phyloP scores from a whole-genome alignment of 768 basidiomycete species.

The Phanerochaete sordida region DNA sequence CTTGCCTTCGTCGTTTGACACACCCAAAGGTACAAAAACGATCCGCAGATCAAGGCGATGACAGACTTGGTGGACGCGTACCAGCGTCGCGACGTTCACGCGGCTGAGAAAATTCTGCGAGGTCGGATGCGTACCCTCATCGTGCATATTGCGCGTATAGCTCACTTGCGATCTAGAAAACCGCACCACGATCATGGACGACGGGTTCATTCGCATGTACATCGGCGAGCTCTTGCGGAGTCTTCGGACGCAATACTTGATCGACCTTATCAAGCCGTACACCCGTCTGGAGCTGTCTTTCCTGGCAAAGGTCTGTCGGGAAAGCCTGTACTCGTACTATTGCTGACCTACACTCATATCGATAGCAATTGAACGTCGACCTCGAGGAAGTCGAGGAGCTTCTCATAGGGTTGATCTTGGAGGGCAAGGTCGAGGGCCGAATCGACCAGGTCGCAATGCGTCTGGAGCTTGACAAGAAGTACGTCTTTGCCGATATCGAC shows the following conservation, averaged over 20 bases:
- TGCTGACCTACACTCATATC: not conserved
- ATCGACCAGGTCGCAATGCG: constrained; percentile 97
- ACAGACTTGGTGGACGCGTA: constrained; percentile 96
- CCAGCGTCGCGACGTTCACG: constrained; percentile 92
- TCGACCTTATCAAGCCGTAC: constrained; percentile 98
- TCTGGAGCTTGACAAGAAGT: constrained; percentile 88
- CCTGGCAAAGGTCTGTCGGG: constrained; percentile 71
- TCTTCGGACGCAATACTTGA: constrained; percentile 92
- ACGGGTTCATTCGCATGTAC: constrained; percentile 90
- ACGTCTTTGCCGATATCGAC: constrained; percentile 23
- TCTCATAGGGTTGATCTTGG: constrained; percentile 88
- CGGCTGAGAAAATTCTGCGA: constrained; percentile 93
- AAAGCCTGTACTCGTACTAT: not conserved
- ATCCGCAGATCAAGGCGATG: constrained; percentile 97
- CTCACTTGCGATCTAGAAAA: constrained; percentile 57
- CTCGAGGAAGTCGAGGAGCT: constrained; percentile 91
- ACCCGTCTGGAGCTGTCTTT: constrained; percentile 90
- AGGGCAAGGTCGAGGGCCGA: constrained; percentile 94
- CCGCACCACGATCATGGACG: constrained; percentile 93
- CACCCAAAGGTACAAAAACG: constrained; percentile 77
- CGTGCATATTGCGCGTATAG: not conserved
- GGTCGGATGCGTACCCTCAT: constrained; percentile 39
- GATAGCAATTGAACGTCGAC: constrained; percentile 93
- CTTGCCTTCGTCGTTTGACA: not conserved
- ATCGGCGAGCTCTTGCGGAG: constrained; percentile 95